Conservation (phyloP, 257 asterid species). For the Solanum pinnatisectum region DNA sequence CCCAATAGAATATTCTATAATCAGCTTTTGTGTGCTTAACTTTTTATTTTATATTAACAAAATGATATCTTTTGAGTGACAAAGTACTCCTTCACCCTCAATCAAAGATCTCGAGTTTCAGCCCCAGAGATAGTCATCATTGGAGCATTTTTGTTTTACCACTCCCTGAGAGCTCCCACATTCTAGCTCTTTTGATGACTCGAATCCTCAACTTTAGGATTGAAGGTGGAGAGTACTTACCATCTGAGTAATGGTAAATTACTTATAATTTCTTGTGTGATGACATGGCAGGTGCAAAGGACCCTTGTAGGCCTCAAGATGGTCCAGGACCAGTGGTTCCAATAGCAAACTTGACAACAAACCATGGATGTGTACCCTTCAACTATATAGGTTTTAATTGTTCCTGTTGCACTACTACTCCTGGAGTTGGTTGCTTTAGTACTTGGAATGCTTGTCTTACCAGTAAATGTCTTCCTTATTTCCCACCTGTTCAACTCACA, state of each 20-base stretch:
- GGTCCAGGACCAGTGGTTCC: neutral
- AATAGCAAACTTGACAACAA: neutral
- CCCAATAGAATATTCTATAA: too few species aligned
- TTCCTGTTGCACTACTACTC: neutral
- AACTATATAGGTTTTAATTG: neutral
- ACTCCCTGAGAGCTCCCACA: neutral
- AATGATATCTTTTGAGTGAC: neutral
- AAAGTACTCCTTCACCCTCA: neutral
- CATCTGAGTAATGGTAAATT: accelerated
- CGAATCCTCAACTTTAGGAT: neutral
- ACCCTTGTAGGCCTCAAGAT: slow-evolving; percentile 1
- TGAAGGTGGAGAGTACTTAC: neutral
- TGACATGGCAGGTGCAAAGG: neutral
- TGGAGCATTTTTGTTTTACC: neutral
- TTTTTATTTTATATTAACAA: neutral
- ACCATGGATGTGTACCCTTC: neutral
- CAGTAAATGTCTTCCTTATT: neutral
- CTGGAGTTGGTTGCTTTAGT: neutral
- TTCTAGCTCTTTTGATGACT: neutral
- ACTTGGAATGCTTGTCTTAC: neutral
- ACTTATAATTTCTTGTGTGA: neutral
- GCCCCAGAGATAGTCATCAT: neutral
- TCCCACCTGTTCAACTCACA: neutral
- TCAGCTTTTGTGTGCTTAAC: neutral
- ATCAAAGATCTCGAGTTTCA: neutral